phyloP scores from a whole-genome alignment of 176 grass and related monocot species.

The Musa schizocarpa region DNA sequence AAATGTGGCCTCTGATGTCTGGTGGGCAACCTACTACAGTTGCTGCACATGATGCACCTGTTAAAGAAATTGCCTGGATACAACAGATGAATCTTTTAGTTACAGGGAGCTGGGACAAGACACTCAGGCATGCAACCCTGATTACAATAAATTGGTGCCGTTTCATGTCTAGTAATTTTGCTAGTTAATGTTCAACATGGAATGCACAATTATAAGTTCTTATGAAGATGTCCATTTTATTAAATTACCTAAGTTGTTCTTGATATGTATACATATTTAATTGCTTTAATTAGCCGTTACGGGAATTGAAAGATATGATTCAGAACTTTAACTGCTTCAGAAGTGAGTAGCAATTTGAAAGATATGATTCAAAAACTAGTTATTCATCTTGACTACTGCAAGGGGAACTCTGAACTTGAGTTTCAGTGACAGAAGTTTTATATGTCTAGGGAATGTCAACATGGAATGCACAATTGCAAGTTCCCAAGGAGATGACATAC shows the following conservation, averaged over 20 bases:
- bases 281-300: too few relatives aligned
- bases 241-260: too few relatives aligned
- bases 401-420: too few relatives aligned
- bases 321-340: background rate
- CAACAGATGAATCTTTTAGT: constrained; percentile 93
- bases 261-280: too few relatives aligned
- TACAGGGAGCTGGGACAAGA: constrained; percentile 92
- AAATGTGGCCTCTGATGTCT: constrained; percentile 85
- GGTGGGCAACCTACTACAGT: constrained; percentile 72
- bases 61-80: constrained; percentile 76
- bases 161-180: constrained; percentile 5
- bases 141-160: background rate
- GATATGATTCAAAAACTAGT: background rate
- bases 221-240: too few relatives aligned
- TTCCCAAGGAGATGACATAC: too few relatives aligned
- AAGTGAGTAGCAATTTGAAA: background rate
- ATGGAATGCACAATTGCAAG: too few relatives aligned
- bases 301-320: too few relatives aligned
- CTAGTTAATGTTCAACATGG: background rate
- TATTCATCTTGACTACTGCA: background rate
- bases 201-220: too few relatives aligned
- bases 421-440: too few relatives aligned
- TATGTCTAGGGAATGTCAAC: too few relatives aligned
- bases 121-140: constrained; percentile 37
- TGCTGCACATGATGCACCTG: constrained; percentile 78